Evolutionary conservation across 192 early-diverging fungal genomes (phyloP), one percentile per base, ranked within the genome.

Genomic region (Funneliformis mosseae): DNA sequence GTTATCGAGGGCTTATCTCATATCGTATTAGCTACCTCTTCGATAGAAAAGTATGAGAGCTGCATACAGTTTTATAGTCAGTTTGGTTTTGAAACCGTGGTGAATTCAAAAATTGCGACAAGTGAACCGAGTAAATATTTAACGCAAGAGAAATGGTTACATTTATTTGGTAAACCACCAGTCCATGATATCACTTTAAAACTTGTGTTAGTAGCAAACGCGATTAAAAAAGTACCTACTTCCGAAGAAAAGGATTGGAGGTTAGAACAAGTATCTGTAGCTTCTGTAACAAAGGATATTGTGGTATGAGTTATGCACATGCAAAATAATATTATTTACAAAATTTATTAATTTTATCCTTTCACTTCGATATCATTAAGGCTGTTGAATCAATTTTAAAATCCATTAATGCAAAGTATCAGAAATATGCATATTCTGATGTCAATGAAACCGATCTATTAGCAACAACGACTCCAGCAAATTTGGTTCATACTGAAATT

Each of bases 401-500:
- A 61, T 76, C 74, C 1, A 28, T n/a, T 2, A 62, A 76, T 76
- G 7, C 18, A 39, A 60, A 1, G 3, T 61, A 61, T 55, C 48
- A 76, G 61, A 76, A 62, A 62, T 76, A 60, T 61, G 61, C 55
- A 2, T 61, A 76, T 76, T 38, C n/a, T 39, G 50, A 43, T 16
- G 8, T 39, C 25, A 7, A 76, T 76, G 25, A n/a, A 14, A 62
- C 55, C 3, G 27, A 76, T 76, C 38, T 12, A 39, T 55, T 71
- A 39, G 69, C n/a, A 10, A 21, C 69, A 21, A 38, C 21, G 9
- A 12, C 38, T 7, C 5, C 25, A 55, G 33, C 8, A 18, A 21
- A 76, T 38, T 61, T 61, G 0, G 33, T 61, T 41, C 74, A 76
- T 39, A 77, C 82, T 16, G 82, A 84, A 69, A 82, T 92, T 42